Conservation (phyloP, 2,329 filamentous ascomycete genomes). For the Fusarium luffae region DNA sequence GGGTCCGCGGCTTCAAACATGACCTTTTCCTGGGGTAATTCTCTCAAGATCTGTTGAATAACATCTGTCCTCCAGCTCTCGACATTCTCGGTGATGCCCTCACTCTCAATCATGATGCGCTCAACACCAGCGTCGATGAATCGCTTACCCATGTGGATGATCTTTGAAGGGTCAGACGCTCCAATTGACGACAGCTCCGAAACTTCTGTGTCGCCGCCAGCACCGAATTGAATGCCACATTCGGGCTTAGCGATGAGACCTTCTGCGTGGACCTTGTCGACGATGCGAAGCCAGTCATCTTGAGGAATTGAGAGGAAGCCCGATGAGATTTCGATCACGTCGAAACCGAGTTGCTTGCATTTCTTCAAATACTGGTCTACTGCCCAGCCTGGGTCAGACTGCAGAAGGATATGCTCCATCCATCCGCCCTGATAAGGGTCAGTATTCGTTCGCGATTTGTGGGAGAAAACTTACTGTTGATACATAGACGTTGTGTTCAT, state of each 20-base stretch:
- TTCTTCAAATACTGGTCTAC: constrained; percentile 64
- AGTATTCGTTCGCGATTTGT: accelerated
- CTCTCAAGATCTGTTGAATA: constrained; percentile 62
- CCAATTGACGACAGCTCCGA: constrained; percentile 52
- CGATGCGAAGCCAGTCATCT: constrained; percentile 64
- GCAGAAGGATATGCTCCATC: constrained; percentile 21
- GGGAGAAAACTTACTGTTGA: constrained; percentile 2
- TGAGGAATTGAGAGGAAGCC: constrained; percentile 65
- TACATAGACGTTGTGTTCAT: constrained; percentile 22
- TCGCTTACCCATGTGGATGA: constrained; percentile 57
- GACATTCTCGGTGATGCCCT: constrained; percentile 69
- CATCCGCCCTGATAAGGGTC: constrained; percentile 3
- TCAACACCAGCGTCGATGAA: constrained; percentile 65
- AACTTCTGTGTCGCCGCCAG: constrained; percentile 63
- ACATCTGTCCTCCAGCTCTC: constrained; percentile 65
- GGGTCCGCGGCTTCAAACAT: constrained; percentile 70
- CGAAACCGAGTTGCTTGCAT: constrained; percentile 64
- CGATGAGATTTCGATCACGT: constrained; percentile 64
- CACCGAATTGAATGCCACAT: constrained; percentile 67
- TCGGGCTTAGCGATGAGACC: constrained; percentile 65
- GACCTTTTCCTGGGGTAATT: constrained; percentile 62
- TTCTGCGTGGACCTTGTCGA: constrained; percentile 58
- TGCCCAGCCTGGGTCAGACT: constrained; percentile 52
- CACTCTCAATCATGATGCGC: constrained; percentile 68
- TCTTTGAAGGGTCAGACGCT: not conserved